Percentiles rank a stretch among this genome's conserved stretches.
Conservation (phyloP, 257 asterid genomes). For the Ajuga chamaepitys region DNA sequence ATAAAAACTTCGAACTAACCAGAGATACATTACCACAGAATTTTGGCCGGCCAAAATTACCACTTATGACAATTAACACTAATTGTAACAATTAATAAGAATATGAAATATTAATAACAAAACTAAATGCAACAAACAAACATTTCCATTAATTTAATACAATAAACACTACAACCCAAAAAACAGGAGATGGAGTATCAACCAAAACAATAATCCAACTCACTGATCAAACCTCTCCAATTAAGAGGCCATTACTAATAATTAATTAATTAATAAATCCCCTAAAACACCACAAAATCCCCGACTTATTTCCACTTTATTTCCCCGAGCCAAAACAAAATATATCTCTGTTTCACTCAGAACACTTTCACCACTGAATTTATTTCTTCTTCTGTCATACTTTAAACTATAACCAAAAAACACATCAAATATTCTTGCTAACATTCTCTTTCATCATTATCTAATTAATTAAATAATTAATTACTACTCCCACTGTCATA, state of each 20-base stretch:
- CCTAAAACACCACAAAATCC: neutral
- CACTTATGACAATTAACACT: neutral
- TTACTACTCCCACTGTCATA: constrained; percentile 16
- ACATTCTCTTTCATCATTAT: constrained; percentile 23
- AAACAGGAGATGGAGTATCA: constrained; percentile 21
- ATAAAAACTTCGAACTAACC: no score
- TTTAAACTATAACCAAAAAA: constrained; percentile 30
- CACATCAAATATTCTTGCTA: constrained; percentile 6
- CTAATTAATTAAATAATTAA: constrained; percentile 14
- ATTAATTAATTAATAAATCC: neutral
- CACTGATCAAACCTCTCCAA: constrained; percentile 11
- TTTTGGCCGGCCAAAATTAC: neutral
- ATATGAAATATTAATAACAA: neutral
- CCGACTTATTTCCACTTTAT: neutral
- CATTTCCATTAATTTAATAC: neutral
- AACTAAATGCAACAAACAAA: neutral
- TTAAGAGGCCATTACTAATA: constrained; percentile 16
- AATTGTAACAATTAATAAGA: neutral
- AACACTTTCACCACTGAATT: no score
- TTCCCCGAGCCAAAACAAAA: constrained; percentile 13
- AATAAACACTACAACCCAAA: neutral
- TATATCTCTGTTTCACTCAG: no score
- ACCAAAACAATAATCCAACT: constrained; percentile 39
- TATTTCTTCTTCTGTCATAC: constrained; percentile 22
- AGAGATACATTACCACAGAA: no score